phyloP scores from a whole-genome alignment of 768 basidiomycete species.

The Phaeotremella skinneri region DNA sequence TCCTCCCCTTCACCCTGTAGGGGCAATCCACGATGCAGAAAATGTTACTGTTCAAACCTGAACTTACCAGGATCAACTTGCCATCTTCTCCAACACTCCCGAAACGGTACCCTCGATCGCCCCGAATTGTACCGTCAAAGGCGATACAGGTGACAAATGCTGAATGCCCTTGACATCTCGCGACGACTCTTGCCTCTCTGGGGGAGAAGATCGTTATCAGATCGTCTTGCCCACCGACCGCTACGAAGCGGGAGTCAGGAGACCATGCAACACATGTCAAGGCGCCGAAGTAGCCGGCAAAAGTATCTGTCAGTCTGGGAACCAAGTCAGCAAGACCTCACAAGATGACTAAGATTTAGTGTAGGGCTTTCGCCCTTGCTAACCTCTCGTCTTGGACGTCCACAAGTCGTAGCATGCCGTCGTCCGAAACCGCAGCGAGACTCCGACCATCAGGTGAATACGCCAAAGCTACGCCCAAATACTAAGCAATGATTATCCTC shows the following conservation, averaged over 20 bases:
- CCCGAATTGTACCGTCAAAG: constrained; percentile 77
- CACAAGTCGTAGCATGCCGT: constrained; percentile 84
- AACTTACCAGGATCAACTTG: constrained; percentile 79
- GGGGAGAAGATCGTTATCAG: constrained; percentile 91
- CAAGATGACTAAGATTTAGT: not conserved
- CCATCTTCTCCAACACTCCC: constrained; percentile 97
- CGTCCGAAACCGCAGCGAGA: constrained; percentile 86
- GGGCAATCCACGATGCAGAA: constrained; percentile 22
- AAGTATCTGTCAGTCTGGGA: constrained; percentile 82
- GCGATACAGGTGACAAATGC: constrained; percentile 86
- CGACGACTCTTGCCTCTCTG: constrained; percentile 88
- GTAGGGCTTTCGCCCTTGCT: constrained; percentile 31
- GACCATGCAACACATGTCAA: constrained; percentile 88
- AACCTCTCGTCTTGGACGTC: constrained; percentile 84
- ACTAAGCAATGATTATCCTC: not conserved
- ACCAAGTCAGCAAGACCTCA: not conserved
- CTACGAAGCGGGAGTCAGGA: constrained; percentile 87
- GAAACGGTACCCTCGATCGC: constrained; percentile 89
- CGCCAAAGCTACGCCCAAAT: constrained; percentile 65
- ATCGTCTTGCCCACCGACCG: constrained; percentile 96
- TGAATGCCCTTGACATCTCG: constrained; percentile 94
- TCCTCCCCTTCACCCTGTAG: not conserved
- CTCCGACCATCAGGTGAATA: constrained; percentile 92
- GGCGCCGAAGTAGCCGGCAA: constrained; percentile 90
- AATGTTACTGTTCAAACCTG: constrained; percentile 14